Evolutionary conservation across 2,329 filamentous ascomycete species (phyloP), one percentile per base, ranked within the genome.

Genomic region (Alternaria arbusti): DNA sequence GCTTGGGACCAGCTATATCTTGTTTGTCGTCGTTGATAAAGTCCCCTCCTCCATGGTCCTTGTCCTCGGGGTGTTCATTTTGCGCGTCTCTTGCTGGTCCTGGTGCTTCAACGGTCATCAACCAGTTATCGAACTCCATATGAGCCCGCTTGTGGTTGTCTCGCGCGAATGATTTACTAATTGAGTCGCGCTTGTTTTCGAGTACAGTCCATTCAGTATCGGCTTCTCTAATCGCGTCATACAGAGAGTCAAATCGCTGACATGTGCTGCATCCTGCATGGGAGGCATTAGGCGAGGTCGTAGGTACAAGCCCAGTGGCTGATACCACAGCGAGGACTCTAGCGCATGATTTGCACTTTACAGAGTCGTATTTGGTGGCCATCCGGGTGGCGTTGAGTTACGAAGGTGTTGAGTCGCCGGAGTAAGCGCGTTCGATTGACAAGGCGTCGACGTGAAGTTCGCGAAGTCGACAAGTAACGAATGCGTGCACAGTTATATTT

Each of bases 101-200:
- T n/a, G 50, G 47, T 13, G 59, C 63, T 57, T 77, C 71, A 11
- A 74, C 63, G 17, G 52, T 50, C 22, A 75, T 62, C 30, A 78
- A 46, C 50, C 72, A 74, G 49, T 78, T 78, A 15, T 71, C 69
- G 30, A 75, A 67, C 4, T 64, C 64, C 57, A 69, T 67, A 17
- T 68, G 70, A 13, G 68, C 65, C 28, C 25, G 59, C 17, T 61
- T 69, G 43, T 64, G 36, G 5, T 64, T 66, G 5, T 64, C 56
- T 6, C 71, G 59, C 17, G 71, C 72, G 22, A 61, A 46, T 20
- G 58, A 46, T 10, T 70, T 68, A 1, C 64, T 59, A 49, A 69
- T 61, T 1, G 65, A 63, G 20, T 64, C 58, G 9, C 69, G 60
- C 36, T 72, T 67, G 20, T 65, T 30, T 40, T 61, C 54, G 7